Conservation (phyloP, 257 asterid species). For the Scutellaria baicalensis region DNA sequence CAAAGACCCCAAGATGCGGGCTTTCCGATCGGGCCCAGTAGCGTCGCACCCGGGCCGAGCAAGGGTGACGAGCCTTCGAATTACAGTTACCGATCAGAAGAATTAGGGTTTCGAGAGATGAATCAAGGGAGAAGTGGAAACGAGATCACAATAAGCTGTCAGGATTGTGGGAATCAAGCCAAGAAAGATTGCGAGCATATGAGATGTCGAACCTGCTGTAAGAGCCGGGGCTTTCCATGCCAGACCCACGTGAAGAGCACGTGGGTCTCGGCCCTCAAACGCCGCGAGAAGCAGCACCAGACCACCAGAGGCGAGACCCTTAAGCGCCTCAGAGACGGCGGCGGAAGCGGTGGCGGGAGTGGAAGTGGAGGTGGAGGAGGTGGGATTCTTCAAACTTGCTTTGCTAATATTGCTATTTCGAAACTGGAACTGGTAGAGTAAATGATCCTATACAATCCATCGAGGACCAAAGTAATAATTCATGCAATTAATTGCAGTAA, state of each 20-base stretch:
- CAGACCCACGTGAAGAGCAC: constrained; percentile 61
- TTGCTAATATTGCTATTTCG: too few relatives aligned
- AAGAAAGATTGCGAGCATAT: constrained; percentile 56
- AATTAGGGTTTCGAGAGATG: constrained; percentile 24
- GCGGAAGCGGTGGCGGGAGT: not conserved
- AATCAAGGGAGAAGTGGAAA: constrained; percentile 13
- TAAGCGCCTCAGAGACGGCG: constrained; percentile 27
- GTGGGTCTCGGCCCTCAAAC: constrained; percentile 58
- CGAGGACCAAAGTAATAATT: not conserved
- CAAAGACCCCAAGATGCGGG: constrained; percentile 31
- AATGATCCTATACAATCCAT: constrained; percentile 1
- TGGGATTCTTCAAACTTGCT: not conserved
- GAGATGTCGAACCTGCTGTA: constrained; percentile 62
- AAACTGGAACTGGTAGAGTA: not conserved
- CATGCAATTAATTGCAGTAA: not conserved
- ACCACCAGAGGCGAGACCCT: not conserved
- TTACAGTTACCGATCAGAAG: constrained; percentile 1
- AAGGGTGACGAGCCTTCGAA: constrained; percentile 14
- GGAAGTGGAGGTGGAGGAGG: not conserved
- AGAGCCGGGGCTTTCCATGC: constrained; percentile 57
- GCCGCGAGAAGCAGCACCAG: constrained; percentile 50
- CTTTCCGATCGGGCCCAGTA: constrained; percentile 31
- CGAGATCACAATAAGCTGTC: constrained; percentile 36
- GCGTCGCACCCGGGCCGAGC: not conserved
- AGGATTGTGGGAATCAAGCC: constrained; percentile 71